Conservation (phyloP, 1,284 basidiomycete genomes). For the Microbotryum saponariae region DNA sequence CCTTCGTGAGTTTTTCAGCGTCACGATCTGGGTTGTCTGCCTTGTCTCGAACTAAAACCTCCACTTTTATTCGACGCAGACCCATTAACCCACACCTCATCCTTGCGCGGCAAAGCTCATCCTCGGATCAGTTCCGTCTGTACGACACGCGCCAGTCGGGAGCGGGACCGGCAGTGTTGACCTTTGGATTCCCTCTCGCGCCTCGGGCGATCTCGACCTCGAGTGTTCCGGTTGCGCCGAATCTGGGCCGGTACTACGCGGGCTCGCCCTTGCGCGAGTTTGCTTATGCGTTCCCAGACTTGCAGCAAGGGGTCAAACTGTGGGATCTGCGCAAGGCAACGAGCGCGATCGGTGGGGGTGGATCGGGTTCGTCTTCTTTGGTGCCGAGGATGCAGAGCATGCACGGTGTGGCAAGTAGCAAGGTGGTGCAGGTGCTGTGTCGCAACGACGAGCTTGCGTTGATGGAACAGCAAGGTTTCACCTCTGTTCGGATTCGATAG, state of each 20-base stretch:
- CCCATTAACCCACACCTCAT: conserved; percentile 19
- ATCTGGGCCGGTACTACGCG: conserved; percentile 25
- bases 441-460: background rate
- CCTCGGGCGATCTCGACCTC: background rate
- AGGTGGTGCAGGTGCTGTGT: conserved; percentile 7
- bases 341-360: background rate
- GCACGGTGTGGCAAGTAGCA: background rate
- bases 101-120: conserved; percentile 10
- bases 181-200: conserved; percentile 21
- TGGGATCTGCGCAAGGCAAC: conserved; percentile 2
- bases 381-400: background rate
- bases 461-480: background rate
- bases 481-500: conserved; percentile 1
- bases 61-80: background rate
- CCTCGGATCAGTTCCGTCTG: conserved; percentile 15
- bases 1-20: conserved; percentile 6
- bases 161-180: background rate
- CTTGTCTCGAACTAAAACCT: background rate
- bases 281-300: conserved; percentile 21
- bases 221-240: conserved; percentile 3
- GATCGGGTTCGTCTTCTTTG: background rate
- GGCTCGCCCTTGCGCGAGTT: conserved; percentile 10
- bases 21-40: background rate
- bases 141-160: conserved; percentile 12
- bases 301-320: conserved; percentile 20